Evolutionary conservation across 495 filamentous ascomycete species (phyloP).

Genomic region (Talaromyces proteolyticus): DNA sequence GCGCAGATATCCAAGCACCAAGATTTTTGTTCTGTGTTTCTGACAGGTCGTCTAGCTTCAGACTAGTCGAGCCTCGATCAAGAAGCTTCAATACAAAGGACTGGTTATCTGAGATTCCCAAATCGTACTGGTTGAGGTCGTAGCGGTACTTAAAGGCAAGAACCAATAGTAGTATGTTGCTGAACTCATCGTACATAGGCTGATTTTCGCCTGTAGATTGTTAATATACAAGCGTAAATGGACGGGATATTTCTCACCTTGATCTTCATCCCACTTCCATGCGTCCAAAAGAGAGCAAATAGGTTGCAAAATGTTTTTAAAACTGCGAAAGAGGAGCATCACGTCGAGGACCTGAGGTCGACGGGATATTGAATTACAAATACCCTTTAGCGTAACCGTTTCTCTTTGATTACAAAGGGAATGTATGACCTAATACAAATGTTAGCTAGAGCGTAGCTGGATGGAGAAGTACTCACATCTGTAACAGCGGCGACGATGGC

Average conservation of each 20-base stretch:
- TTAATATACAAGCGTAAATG: background rate
- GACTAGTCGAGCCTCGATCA: conserved; percentile 52
- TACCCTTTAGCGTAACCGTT: conserved; percentile 81
- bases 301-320: conserved; percentile 70
- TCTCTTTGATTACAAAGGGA: conserved; percentile 76
- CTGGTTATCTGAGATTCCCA: conserved; percentile 52
- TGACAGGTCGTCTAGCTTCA: conserved; percentile 57
- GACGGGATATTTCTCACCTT: conserved; percentile 31
- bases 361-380: conserved; percentile 74
- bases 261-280: conserved; percentile 92
- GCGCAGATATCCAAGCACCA: conserved; percentile 75
- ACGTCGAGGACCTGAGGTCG: conserved; percentile 78
- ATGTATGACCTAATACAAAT: conserved; percentile 56
- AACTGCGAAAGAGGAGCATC: conserved; percentile 76
- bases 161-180: conserved; percentile 77
- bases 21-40: conserved; percentile 74
- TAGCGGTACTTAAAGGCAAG: conserved; percentile 83
- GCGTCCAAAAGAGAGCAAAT: conserved; percentile 79
- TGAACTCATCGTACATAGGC: conserved; percentile 95
- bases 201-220: conserved; percentile 66
- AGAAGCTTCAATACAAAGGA: conserved; percentile 82
- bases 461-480: conserved; percentile 48
- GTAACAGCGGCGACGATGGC: conserved; percentile 78
- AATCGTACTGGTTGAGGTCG: conserved; percentile 59
- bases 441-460: background rate